These are phyloP conservation scores for Rugonectria rugulosa DNA, from an alignment of 2,329 filamentous ascomycete species.

Conservation along the genomic window DNA sequence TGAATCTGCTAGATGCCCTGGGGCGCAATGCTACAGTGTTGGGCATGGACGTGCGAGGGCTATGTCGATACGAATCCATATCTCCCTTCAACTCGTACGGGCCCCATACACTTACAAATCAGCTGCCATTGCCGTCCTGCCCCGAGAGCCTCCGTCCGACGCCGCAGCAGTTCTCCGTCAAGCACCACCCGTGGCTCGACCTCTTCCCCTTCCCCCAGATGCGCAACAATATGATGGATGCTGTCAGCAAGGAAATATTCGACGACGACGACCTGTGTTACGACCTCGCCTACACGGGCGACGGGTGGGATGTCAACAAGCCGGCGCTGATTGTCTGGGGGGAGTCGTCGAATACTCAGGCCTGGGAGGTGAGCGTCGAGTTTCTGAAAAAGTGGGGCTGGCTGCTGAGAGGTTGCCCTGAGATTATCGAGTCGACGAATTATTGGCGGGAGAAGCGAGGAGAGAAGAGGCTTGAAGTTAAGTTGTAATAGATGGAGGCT, in stretches of 20 bases:
- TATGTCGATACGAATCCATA: background rate
- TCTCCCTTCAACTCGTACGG: slow-evolving; percentile 10
- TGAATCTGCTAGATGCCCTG: slow-evolving; percentile 19
- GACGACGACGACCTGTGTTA: slow-evolving; percentile 17
- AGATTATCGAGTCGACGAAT: slow-evolving; percentile 48
- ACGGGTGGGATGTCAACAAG: slow-evolving; percentile 2
- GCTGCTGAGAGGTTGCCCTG: slow-evolving; percentile 45
- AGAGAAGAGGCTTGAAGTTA: too few relatives aligned
- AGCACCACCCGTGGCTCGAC: slow-evolving; percentile 22
- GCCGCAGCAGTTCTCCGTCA: background rate
- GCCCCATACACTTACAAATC: background rate
- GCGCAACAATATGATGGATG: slow-evolving; percentile 14
- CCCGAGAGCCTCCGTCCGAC: slow-evolving; percentile 10
- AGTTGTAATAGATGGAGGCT: too few relatives aligned
- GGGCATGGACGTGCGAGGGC: background rate
- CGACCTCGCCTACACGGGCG: slow-evolving; percentile 9
- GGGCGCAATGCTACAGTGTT: slow-evolving; percentile 1
- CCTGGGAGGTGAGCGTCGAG: slow-evolving; percentile 56
- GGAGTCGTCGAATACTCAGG: slow-evolving; percentile 51
- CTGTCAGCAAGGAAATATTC: background rate
- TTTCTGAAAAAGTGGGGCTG: slow-evolving; percentile 56
- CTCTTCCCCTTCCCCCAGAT: slow-evolving; percentile 15
- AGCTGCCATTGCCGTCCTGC: background rate
- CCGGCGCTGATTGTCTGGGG: slow-evolving; percentile 56
- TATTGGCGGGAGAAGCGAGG: slow-evolving; percentile 37